Conservation (phyloP, 805 yeast genomes). For the Lachancea thermotolerans region DNA sequence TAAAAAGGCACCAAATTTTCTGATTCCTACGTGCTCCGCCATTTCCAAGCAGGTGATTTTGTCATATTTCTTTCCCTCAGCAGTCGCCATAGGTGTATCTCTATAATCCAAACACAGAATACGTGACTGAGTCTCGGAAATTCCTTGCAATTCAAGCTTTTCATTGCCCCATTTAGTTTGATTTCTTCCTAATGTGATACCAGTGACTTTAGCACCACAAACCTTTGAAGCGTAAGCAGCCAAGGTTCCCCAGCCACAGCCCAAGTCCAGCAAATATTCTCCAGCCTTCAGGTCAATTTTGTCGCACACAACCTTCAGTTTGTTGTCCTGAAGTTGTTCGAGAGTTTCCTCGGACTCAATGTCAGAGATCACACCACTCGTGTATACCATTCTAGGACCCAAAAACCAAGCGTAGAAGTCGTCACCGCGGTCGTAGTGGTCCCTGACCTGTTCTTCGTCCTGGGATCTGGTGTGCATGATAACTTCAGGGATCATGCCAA, state of each 20-base stretch:
- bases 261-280: conserved; percentile 74
- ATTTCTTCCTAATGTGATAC: conserved; percentile 82
- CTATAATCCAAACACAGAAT: conserved; percentile 84
- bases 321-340: conserved; percentile 81
- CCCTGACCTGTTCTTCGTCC: conserved; percentile 95
- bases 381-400: conserved; percentile 92
- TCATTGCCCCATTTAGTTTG: conserved; percentile 87
- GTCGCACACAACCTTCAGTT: conserved; percentile 79
- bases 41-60: conserved; percentile 88
- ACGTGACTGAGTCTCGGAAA: conserved; percentile 59
- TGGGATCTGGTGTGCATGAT: conserved; percentile 87
- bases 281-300: conserved; percentile 69
- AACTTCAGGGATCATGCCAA: conserved; percentile 90
- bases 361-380: conserved; percentile 77
- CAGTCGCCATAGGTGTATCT: conserved; percentile 72
- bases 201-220: conserved; percentile 82
- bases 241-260: conserved; percentile 96
- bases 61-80: conserved; percentile 47
- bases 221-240: conserved; percentile 76
- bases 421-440: conserved; percentile 93
- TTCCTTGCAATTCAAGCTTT: conserved; percentile 61
- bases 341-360: conserved; percentile 64
- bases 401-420: conserved; percentile 91
- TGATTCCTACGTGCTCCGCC: conserved; percentile 95
- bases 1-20: conserved; percentile 70